These are phyloP conservation scores for Tephrocybe sp. DNA, from an alignment of 768 basidiomycete genomes.

Conservation along the genomic window DNA sequence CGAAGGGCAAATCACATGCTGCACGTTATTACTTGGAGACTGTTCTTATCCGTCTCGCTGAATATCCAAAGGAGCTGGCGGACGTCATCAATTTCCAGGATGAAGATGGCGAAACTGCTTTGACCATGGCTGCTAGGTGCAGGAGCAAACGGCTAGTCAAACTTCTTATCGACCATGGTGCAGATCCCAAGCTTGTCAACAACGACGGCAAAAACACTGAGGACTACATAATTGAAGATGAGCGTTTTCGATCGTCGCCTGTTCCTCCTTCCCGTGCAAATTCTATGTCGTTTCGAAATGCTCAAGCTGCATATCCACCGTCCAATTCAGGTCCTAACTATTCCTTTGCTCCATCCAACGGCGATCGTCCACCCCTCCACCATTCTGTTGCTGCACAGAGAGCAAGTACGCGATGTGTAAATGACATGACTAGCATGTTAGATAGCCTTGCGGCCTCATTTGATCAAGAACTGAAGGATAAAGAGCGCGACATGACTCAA, in stretches of 20 bases:
- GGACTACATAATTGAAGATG: conserved; percentile 98
- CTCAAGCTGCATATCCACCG: conserved; percentile 56
- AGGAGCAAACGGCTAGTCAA: conserved; percentile 94
- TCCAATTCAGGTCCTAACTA: conserved; percentile 16
- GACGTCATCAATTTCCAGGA: conserved; percentile 99
- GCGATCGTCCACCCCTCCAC: conserved; percentile 74
- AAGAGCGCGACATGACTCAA: conserved; percentile 88
- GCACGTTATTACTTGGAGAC: conserved; percentile 99
- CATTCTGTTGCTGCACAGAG: conserved; percentile 83
- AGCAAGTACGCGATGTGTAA: conserved; percentile 80
- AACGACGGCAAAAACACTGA: conserved; percentile 95
- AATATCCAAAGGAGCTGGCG: conserved; percentile 93
- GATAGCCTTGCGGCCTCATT: conserved; percentile 87
- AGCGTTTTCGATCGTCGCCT: conserved; percentile 92
- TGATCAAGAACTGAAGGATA: conserved; percentile 88
- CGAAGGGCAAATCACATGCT: conserved; percentile 96
- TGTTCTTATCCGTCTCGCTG: conserved; percentile 78
- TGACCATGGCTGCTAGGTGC: conserved; percentile 95
- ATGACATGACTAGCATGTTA: conserved; percentile 83
- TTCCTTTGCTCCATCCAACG: conserved; percentile 47
- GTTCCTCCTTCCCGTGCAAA: conserved; percentile 65
- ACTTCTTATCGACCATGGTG: conserved; percentile 92
- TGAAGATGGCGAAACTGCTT: conserved; percentile 96
- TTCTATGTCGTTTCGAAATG: conserved; percentile 72
- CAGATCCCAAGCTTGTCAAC: conserved; percentile 92